Base-by-base conservation (phyloP, 805 yeast species). In the Tetrapisispora pingtungensis region DNA sequence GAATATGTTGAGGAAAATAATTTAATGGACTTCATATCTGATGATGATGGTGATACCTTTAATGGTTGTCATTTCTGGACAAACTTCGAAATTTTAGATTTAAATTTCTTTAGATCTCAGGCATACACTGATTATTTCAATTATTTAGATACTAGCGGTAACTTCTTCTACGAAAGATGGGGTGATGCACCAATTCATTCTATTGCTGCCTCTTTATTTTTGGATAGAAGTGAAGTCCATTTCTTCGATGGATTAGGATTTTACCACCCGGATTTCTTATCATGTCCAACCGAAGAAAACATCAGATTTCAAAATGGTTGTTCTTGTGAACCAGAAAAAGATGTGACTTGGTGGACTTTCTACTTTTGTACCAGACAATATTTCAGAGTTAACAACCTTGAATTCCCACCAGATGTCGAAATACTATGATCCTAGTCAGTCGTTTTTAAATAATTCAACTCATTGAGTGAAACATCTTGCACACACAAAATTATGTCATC, bases 131-230 rank as follows among this genome's bases (percentile, higher is more conserved):
- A 71, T 6, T 83, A 73, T 63, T 84, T 84, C 59, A 68, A 81
- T 18, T 66, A 67, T 56, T 66, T 84, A 36, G 95, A 84, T 57
- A 48, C 61, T 39, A 61, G 74, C 2, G 94, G 94, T 46, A 94
- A 94, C 1, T 84, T 84, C 61, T 84, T 77, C 61, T 83, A 84
- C 58, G 93, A 86, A 65, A 72, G 96, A 52, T 86, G 95, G 95
- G 96, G 96, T 15, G 96, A 86, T 65, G 95, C 95, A 0, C 95
- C 95, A 5, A 75, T 85, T 17, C 95, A 85, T 65, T 76, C 94
- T 0, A 72, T 85, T 40, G 94, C 84, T 7, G 84, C 78, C 3
- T 64, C 87, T 1, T 65, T 81, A 40, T 71, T 83, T 56, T 61
- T 80, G 41, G 72, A 77, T 49, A 70, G 70, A 53, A 64, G 68